A percentile compares a stretch with the other conserved stretches of the same genome.
Conservation (phyloP, 2,329 filamentous ascomycete genomes). For the Orbilia ellipsospora region DNA sequence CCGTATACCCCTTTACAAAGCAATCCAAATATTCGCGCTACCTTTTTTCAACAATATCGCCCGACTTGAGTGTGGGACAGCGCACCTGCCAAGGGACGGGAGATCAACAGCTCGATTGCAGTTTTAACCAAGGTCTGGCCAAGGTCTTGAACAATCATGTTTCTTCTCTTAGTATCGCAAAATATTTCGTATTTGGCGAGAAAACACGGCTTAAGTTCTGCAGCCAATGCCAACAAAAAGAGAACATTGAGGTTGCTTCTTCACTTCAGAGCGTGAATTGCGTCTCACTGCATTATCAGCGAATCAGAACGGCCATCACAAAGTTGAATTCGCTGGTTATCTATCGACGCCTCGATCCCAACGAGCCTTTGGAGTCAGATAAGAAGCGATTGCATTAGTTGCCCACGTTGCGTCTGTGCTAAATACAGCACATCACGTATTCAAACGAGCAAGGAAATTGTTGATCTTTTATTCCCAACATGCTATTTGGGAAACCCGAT, state of each 20-base stretch:
- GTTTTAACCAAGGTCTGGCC: conserved; percentile 16
- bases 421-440: no score
- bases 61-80: neutral
- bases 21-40: neutral
- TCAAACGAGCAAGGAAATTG: no score
- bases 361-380: no score
- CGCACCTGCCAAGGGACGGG: conserved; percentile 23
- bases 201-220: neutral
- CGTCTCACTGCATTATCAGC: no score
- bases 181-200: neutral
- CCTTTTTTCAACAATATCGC: no score
- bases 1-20: neutral
- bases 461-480: no score
- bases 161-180: conserved; percentile 1
- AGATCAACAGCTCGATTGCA: conserved; percentile 20
- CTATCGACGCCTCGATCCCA: no score
- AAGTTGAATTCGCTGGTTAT: neutral
- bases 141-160: conserved; percentile 32
- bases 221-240: neutral
- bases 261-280: no score
- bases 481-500: no score
- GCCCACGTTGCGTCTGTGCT: no score
- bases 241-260: neutral
- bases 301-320: neutral
- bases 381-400: no score